A percentile compares a stretch with the other conserved stretches of the same genome.
Evolutionary conservation across 805 yeast genomes (phyloP).

Genomic region (Yarrowia bubula): DNA sequence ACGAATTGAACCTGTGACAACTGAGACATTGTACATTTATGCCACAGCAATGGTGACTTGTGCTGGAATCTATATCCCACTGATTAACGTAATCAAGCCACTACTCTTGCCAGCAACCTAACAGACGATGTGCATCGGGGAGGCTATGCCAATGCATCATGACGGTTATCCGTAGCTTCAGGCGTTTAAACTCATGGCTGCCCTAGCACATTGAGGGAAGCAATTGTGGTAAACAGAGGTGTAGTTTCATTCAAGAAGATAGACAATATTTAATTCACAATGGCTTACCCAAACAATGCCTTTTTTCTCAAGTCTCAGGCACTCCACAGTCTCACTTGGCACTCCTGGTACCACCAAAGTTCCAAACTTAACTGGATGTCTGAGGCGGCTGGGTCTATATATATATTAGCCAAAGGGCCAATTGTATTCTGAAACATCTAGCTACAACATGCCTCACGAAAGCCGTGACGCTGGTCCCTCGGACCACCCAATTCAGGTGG

Average conservation of each 20-base stretch:
- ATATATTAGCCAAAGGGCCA: background rate
- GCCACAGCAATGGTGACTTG: too few relatives aligned
- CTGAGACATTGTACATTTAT: too few relatives aligned
- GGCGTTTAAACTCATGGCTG: background rate
- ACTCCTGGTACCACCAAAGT: background rate
- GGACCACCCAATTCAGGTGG: background rate
- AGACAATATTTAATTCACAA: too few relatives aligned
- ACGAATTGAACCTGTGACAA: background rate
- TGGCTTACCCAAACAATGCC: background rate
- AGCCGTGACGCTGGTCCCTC: background rate
- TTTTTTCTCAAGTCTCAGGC: background rate
- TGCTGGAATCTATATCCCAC: too few relatives aligned
- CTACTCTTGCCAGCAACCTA: background rate
- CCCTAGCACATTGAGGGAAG: background rate
- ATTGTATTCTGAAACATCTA: background rate
- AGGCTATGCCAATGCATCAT: background rate
- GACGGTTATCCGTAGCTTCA: background rate
- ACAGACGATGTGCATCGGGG: background rate
- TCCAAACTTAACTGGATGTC: background rate
- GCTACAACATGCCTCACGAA: background rate
- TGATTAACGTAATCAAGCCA: too few relatives aligned
- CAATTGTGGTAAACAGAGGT: too few relatives aligned
- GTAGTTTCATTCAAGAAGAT: too few relatives aligned
- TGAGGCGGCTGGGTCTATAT: slow-evolving; percentile 1
- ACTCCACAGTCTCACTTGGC: background rate